Percentiles rank a stretch among this genome's conserved stretches.
phyloP scores from a whole-genome alignment of 305 asterid species.

The Fraxinus sp. region DNA sequence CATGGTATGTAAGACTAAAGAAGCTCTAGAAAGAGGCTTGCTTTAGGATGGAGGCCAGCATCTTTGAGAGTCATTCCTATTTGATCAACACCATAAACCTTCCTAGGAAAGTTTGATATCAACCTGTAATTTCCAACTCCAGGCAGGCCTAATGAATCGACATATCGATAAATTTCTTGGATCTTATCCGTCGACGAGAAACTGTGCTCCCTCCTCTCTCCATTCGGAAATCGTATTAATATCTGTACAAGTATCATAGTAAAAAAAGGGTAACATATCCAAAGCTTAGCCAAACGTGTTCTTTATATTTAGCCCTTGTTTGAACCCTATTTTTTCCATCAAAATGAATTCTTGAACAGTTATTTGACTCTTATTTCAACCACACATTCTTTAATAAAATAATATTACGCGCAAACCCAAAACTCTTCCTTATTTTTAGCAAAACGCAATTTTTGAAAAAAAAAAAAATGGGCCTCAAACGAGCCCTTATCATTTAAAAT shows the following conservation, averaged over 20 bases:
- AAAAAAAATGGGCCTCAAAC: no score
- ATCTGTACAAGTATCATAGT: conserved; percentile 39
- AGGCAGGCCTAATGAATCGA: conserved; percentile 49
- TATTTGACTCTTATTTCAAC: no score
- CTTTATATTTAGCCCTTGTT: neutral
- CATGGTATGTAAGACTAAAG: conserved; percentile 18
- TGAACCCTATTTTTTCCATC: no score
- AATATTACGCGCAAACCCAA: no score
- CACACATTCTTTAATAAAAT: no score
- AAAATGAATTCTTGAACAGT: no score
- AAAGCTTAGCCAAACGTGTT: neutral
- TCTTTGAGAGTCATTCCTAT: conserved; percentile 57
- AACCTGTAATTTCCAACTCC: conserved; percentile 59
- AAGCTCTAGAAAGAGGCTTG: conserved; percentile 75
- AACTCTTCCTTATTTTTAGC: no score
- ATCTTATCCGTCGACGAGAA: conserved; percentile 60
- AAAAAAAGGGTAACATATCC: neutral
- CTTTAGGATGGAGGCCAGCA: conserved; percentile 75
- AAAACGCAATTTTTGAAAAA: no score
- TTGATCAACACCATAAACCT: conserved; percentile 65
- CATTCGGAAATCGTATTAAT: conserved; percentile 76
- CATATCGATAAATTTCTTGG: conserved; percentile 46
- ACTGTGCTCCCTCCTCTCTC: conserved; percentile 72
- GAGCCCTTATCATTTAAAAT: neutral
- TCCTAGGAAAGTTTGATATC: conserved; percentile 74